phyloP scores from a whole-genome alignment of 139 green algal species.

The Coccomyxa sp. region DNA sequence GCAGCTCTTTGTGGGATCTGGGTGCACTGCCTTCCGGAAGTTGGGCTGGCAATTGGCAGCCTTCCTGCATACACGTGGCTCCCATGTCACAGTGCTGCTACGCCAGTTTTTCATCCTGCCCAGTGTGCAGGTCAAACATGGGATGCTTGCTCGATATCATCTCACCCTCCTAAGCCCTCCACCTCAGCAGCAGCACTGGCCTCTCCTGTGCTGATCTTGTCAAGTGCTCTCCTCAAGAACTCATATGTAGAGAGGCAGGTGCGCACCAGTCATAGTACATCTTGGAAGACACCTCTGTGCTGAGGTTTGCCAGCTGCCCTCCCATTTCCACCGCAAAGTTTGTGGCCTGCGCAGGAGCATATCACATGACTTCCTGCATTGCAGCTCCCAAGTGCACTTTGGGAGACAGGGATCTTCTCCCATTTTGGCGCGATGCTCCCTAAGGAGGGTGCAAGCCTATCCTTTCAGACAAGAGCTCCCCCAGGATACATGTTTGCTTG shows the following conservation, averaged over 20 bases:
- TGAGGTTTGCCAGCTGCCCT: neutral
- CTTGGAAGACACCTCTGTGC: neutral
- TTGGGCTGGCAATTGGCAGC: conserved; percentile 62
- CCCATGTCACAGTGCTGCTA: neutral
- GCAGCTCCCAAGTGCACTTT: too few relatives aligned
- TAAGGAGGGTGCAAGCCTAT: neutral
- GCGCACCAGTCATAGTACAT: conserved; percentile 5
- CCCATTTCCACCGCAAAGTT: neutral
- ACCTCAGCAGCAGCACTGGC: too few relatives aligned
- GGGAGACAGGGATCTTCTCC: too few relatives aligned
- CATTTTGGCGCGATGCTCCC: neutral
- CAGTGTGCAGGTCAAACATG: neutral
- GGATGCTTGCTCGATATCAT: neutral
- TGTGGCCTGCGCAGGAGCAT: too few relatives aligned
- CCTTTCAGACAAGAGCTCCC: neutral
- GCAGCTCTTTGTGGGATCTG: conserved; percentile 38
- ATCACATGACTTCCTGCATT: too few relatives aligned
- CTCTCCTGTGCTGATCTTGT: too few relatives aligned
- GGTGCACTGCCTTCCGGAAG: conserved; percentile 51
- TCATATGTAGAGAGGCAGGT: too few relatives aligned
- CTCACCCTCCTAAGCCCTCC: too few relatives aligned
- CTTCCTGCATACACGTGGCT: conserved; percentile 19
- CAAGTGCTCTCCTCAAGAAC: neutral
- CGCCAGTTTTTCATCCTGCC: neutral
- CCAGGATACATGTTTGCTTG: too few relatives aligned